Percentiles rank a stretch among this genome's conserved stretches.
Evolutionary conservation across 345 rosid species (phyloP).

Genomic region (Cardamine occulta): DNA sequence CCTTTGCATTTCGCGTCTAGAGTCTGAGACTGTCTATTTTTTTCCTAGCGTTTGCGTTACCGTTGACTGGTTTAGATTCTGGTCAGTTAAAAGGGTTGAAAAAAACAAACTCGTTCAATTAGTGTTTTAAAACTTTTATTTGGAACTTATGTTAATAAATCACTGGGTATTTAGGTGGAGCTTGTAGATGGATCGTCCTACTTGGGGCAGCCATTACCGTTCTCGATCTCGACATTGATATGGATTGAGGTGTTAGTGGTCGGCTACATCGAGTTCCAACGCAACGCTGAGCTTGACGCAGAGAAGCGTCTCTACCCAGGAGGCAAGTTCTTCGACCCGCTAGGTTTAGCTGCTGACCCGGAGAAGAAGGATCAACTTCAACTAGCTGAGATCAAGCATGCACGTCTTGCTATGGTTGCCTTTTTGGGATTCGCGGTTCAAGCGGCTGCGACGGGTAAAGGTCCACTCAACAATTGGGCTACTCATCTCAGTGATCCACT

Average conservation of each 20-base stretch:
- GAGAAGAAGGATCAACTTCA: constrained; percentile 88
- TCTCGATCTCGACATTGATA: constrained; percentile 81
- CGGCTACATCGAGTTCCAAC: constrained; percentile 93
- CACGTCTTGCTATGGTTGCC: constrained; percentile 94
- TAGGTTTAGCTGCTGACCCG: constrained; percentile 86
- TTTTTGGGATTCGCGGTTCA: constrained; percentile 93
- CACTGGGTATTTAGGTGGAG: constrained; percentile 61
- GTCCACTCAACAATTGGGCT: constrained; percentile 98
- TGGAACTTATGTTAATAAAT: background rate
- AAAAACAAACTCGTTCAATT: no score
- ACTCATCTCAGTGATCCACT: constrained; percentile 99
- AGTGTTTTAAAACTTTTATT: no score
- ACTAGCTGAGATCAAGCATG: constrained; percentile 98
- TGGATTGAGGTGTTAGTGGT: constrained; percentile 85
- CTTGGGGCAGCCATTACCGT: constrained; percentile 89
- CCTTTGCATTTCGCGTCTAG: background rate
- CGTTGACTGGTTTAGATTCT: background rate
- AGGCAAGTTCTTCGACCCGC: constrained; percentile 84
- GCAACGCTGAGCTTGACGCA: constrained; percentile 87
- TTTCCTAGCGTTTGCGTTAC: background rate
- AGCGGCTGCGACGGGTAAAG: constrained; percentile 86
- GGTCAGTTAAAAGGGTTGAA: no score
- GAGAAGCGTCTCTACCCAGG: constrained; percentile 94
- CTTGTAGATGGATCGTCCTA: constrained; percentile 89
- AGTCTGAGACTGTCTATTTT: background rate